Evolutionary conservation across 345 rosid species (phyloP).

Genomic region (Eucalyptus guilfoylei): DNA sequence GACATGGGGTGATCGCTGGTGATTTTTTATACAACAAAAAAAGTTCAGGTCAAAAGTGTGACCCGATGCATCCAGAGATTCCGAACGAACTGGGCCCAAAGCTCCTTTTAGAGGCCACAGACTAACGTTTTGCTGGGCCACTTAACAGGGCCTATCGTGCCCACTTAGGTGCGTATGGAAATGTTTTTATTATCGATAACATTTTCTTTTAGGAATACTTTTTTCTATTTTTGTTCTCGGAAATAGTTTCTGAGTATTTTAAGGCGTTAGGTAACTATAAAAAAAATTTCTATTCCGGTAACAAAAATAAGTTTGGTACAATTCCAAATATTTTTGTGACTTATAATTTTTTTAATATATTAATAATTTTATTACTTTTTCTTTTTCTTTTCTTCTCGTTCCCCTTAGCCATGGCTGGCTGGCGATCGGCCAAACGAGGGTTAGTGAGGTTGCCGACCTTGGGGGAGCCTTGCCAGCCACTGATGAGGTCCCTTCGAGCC

Average conservation of each 20-base stretch:
- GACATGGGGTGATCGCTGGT: neutral
- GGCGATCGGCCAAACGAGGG: fast-evolving
- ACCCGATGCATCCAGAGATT: neutral
- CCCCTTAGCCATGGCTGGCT: fast-evolving
- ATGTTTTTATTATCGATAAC: fast-evolving
- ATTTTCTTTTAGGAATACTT: too few species aligned
- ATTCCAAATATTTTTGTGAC: too few species aligned
- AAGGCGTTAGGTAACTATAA: fast-evolving
- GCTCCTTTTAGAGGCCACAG: neutral
- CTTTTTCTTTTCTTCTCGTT: too few species aligned
- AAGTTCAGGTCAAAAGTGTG: neutral
- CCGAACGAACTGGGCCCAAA: neutral
- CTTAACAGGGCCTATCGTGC: neutral
- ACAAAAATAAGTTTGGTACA: too few species aligned
- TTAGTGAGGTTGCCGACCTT: fast-evolving
- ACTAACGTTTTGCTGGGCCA: neutral
- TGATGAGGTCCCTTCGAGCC: fast-evolving
- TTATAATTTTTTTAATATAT: too few species aligned
- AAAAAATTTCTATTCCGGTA: fast-evolving
- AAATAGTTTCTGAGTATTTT: too few species aligned
- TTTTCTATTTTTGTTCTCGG: fast-evolving
- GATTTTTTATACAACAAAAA: neutral
- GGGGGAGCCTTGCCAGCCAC: too few species aligned
- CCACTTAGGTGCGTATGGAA: neutral
- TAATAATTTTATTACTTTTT: too few species aligned